Conservation (phyloP, 2,329 filamentous ascomycete genomes). For the Xylaria digitata region DNA sequence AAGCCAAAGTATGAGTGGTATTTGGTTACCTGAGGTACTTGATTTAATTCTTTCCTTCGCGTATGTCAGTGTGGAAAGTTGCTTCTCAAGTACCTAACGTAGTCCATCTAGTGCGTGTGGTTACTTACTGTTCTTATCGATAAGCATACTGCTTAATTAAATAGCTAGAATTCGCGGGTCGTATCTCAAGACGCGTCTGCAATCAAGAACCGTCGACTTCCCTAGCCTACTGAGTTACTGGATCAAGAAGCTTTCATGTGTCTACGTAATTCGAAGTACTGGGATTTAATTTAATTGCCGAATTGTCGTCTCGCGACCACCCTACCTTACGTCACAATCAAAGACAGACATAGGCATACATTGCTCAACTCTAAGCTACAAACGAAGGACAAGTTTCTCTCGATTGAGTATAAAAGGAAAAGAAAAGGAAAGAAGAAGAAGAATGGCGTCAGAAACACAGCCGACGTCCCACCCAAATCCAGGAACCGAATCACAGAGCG, state of each 20-base stretch:
- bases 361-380: neutral
- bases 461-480: conserved; percentile 1
- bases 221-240: neutral
- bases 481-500: conserved; percentile 5
- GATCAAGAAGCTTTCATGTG: neutral
- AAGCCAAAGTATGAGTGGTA: too few species aligned
- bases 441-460: conserved; percentile 31
- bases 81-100: too few species aligned
- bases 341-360: neutral
- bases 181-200: conserved; percentile 39
- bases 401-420: neutral
- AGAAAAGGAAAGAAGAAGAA: neutral
- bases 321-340: conserved; percentile 1
- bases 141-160: conserved; percentile 35
- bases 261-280: neutral
- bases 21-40: neutral
- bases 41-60: neutral
- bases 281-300: neutral
- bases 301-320: conserved; percentile 1
- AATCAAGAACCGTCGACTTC: neutral
- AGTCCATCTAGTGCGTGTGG: too few species aligned
- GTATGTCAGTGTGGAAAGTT: conserved; percentile 14
- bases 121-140: conserved; percentile 42
- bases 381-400: neutral
- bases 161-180: conserved; percentile 40